These are phyloP conservation scores for Licmophora abbreviata DNA, from an alignment of 108 stramenopile genomes.

Conservation along the genomic window DNA sequence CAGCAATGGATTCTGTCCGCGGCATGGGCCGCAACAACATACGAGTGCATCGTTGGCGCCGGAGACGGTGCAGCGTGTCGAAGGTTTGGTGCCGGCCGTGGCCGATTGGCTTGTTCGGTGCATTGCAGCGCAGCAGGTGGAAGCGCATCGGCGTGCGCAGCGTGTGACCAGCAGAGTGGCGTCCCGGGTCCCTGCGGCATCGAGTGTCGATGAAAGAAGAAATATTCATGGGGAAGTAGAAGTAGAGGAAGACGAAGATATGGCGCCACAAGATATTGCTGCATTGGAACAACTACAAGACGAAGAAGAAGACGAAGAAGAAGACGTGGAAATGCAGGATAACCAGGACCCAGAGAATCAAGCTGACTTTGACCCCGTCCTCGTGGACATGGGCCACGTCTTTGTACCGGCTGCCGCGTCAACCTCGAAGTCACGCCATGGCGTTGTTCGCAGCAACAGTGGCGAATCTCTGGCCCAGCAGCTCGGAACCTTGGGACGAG, in stretches of 20 bases:
- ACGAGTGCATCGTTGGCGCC: constrained; percentile 7
- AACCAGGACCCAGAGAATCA: too few relatives aligned
- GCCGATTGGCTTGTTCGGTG: constrained; percentile 42
- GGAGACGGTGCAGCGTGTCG: constrained; percentile 23
- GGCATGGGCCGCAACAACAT: constrained; percentile 28
- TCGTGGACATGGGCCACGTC: constrained; percentile 29
- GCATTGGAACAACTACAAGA: too few relatives aligned
- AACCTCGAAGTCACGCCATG: constrained; percentile 12
- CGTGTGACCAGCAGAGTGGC: background rate
- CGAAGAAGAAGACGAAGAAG: constrained; percentile 3
- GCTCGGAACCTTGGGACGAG: constrained; percentile 55
- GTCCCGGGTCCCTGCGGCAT: background rate
- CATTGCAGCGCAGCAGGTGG: too few relatives aligned
- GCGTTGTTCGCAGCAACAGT: constrained; percentile 6
- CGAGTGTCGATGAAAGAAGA: background rate
- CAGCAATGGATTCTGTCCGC: constrained; percentile 65
- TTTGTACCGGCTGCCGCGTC: constrained; percentile 24
- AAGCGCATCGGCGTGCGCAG: background rate
- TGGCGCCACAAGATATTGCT: too few relatives aligned
- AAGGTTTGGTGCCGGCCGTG: constrained; percentile 38
- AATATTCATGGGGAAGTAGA: constrained; percentile 1
- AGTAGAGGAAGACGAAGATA: constrained; percentile 2
- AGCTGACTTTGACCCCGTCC: background rate
- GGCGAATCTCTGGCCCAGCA: constrained; percentile 32
- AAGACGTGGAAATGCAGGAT: constrained; percentile 5